Evolutionary conservation across 2,329 filamentous ascomycete genomes (phyloP).

Genomic region (Aspergillus tamarii): DNA sequence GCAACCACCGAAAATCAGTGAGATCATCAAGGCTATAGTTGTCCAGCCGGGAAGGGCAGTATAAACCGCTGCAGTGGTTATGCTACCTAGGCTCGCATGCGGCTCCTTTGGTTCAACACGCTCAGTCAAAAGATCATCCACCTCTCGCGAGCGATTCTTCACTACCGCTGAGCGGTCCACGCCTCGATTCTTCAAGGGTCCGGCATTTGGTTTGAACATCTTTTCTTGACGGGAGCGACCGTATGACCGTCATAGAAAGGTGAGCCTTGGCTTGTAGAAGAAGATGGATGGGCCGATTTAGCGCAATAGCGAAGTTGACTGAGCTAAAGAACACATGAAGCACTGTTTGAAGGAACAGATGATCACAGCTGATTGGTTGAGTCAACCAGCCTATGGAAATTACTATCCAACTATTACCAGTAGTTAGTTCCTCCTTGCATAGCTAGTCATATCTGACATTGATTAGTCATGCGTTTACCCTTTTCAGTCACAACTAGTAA

Average conservation of each 20-base stretch:
- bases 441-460: neutral
- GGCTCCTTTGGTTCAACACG: neutral
- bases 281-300: neutral
- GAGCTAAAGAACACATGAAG: neutral
- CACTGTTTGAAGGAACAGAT: neutral
- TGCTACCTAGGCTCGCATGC: slow-evolving; percentile 12
- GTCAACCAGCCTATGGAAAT: neutral
- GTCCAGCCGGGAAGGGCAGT: slow-evolving; percentile 61
- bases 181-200: neutral
- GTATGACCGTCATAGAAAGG: neutral
- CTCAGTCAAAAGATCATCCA: neutral
- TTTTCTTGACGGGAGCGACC: neutral
- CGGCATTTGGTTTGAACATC: neutral
- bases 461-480: neutral
- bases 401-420: neutral
- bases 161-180: neutral
- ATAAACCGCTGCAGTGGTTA: slow-evolving; percentile 36
- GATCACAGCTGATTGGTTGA: neutral
- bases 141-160: neutral
- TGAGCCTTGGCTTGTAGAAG: neutral
- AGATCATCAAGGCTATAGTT: slow-evolving; percentile 69
- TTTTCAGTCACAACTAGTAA: too few species aligned
- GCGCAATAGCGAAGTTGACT: neutral
- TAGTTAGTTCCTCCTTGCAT: neutral
- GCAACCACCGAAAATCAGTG: slow-evolving; percentile 91